Evolutionary conservation across 2,329 filamentous ascomycete genomes (phyloP), one percentile per base, ranked within the genome.

Genomic region (Pseudogymnoascus sp.): DNA sequence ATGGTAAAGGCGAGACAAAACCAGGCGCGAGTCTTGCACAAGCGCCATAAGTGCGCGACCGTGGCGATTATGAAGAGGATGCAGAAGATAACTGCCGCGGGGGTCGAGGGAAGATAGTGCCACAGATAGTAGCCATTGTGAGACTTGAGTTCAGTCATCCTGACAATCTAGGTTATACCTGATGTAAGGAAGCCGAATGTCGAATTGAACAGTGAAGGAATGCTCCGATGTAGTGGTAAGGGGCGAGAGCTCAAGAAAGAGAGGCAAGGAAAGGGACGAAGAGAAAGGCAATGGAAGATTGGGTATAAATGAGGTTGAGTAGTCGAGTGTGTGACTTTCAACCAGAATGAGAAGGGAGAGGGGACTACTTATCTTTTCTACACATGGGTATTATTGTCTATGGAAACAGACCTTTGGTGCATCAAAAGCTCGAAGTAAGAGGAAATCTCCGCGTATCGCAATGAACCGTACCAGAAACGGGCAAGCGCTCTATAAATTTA

Each of bases 91-190:
- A 75, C 70, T 1, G 79, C 78, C 2, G 77, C 76, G 0, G 73
- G 69, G n/a, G 75, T 67, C 4, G 76, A 80, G 0, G 81, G 80
- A 23, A 78, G 70, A 66, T 82, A 83, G 60, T 78, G 77, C 73
- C 73, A 75, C 8, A 77, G 71, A 64, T 75, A 77, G 61, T 73
- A 75, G 16, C 66, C 69, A 6, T 18, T 34, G 49, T 56, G 49
- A 21, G 49, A 56, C n/a, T 56, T 56, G 28, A 56, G 49, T 56
- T 56, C 49, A 18, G 49, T 56, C 49, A 56, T 56, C 49, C 16
- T 56, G 28, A 31, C 8, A 31, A 31, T 16, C 9, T 5, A 53
- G 46, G 46, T 18, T 31, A 16, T 53, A 53, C n/a, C n/a, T 36
- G n/a, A 56, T 56, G 9, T n/a, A 9, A n/a, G 8, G 28, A 18